Base-by-base conservation (phyloP, 495 filamentous ascomycete species). In the Daldinia decipiens region DNA sequence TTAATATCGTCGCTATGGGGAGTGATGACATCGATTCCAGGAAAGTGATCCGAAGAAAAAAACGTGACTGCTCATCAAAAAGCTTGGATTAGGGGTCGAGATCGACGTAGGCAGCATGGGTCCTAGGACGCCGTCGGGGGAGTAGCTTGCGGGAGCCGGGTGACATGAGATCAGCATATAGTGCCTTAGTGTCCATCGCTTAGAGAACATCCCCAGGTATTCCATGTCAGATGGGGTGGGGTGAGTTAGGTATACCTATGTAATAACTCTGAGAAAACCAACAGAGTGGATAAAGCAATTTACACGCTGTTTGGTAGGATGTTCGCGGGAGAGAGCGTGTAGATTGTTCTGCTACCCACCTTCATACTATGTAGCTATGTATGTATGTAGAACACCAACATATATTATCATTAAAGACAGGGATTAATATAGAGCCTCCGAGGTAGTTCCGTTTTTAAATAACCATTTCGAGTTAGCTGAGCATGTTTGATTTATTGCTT, bases 111-210 rank as follows among this genome's bases (percentile, higher is more conserved):
- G 67, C 73, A 59, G 69, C 70, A 70, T 63, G 64, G 67, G 65
- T 47, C 60, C 57, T 66, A 56, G 52, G 53, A 67, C 58, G 58
- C 65, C 61, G 60, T 70, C 65, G 70, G 70, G 68, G 70, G 70
- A 65, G 65, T 65, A 69, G 65, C 65, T 62, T 75, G 70, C 61
- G 67, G 68, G 73, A 62, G 65, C 66, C 62, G 65, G 59, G 72
- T 75, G 70, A 72, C 69, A 62, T 70, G 61, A 69, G 75, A 77
- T 77, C 75, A 77, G 68, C 73, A 36, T 66, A 62, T 66, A 62
- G 70, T 68, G 63, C 71, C 68, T 73, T 77, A 77, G 75, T 62
- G 68, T 53, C 39, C 67, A 63, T 77, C 75, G 75, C 75, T 77
- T 77, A 74, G 56, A 58, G 57, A 59, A 47, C 57, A 62, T 51